Conservation (phyloP, 169 alveolate genomes). For the Plasmodium inui region DNA sequence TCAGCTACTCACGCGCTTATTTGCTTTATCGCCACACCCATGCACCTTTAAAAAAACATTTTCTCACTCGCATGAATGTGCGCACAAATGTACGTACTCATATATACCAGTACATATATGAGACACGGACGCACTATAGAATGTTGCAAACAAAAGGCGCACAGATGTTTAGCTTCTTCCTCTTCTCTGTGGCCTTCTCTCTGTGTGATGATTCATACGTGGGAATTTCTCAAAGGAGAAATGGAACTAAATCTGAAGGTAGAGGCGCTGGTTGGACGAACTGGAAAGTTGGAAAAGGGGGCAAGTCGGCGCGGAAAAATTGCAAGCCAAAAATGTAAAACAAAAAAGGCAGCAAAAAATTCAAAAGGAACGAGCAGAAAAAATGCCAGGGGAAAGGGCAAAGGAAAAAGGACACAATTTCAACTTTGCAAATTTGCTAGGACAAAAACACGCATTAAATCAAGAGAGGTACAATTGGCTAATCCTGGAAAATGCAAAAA, state of each 20-base stretch:
- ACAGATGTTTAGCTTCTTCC: neutral
- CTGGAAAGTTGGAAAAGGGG: neutral
- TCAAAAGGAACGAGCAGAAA: neutral
- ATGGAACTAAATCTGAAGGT: neutral
- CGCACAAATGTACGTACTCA: neutral
- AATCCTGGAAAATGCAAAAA: neutral
- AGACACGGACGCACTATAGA: neutral
- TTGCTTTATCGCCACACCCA: neutral
- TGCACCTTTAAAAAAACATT: neutral
- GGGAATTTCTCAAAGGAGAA: neutral
- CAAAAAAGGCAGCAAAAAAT: neutral
- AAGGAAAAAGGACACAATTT: neutral
- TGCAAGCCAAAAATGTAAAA: neutral
- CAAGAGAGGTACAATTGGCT: neutral
- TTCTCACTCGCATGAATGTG: neutral
- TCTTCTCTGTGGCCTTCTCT: neutral
- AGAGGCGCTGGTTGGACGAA: neutral
- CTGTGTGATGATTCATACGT: neutral
- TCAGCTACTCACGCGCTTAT: neutral
- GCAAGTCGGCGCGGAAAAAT: neutral
- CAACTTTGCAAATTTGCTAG: neutral
- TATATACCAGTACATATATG: neutral
- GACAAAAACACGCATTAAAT: conserved; percentile 10
- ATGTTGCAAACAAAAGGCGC: neutral
- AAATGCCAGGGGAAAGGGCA: neutral